Conservation (phyloP, 108 stramenopile genomes). For the Bacterosira constricta region DNA sequence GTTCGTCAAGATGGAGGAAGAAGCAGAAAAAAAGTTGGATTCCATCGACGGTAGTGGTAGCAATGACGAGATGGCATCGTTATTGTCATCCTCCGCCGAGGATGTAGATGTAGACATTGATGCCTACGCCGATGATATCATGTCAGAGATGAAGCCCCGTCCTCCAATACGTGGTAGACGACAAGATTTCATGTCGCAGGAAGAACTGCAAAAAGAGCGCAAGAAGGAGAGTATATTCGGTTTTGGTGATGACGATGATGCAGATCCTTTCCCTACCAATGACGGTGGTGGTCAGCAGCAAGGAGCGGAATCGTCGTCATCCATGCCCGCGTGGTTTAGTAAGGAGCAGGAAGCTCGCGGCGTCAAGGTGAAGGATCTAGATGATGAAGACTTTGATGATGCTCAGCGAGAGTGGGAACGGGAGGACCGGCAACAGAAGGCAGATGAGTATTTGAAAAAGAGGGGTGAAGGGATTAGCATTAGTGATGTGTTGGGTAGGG, state of each 20-base stretch:
- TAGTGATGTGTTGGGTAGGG: constrained; percentile 37
- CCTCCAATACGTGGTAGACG: constrained; percentile 21
- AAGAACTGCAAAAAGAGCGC: constrained; percentile 22
- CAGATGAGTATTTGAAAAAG: constrained; percentile 40
- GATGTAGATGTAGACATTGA: constrained; percentile 49
- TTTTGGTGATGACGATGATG: constrained; percentile 23
- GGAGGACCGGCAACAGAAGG: constrained; percentile 39
- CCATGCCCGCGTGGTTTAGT: constrained; percentile 59
- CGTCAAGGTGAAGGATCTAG: constrained; percentile 18
- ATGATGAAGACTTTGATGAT: constrained; percentile 20
- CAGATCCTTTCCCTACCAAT: neutral
- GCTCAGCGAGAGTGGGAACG: constrained; percentile 25
- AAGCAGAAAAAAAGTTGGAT: constrained; percentile 50
- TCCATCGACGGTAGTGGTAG: constrained; percentile 8
- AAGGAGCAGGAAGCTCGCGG: constrained; percentile 51
- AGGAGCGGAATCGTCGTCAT: constrained; percentile 16
- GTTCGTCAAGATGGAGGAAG: constrained; percentile 64
- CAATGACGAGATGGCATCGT: constrained; percentile 1
- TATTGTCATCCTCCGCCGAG: neutral
- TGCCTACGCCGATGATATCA: constrained; percentile 50
- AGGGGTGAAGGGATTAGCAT: constrained; percentile 27
- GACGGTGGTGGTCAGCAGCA: constrained; percentile 30
- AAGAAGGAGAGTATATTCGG: constrained; percentile 35
- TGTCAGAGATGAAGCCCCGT: constrained; percentile 43
- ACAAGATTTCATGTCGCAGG: constrained; percentile 37